A percentile compares a stretch with the other conserved stretches of the same genome.
These are phyloP conservation scores for Botrytis tulipae DNA, from an alignment of 2,329 filamentous ascomycete genomes.

Conservation along the genomic window DNA sequence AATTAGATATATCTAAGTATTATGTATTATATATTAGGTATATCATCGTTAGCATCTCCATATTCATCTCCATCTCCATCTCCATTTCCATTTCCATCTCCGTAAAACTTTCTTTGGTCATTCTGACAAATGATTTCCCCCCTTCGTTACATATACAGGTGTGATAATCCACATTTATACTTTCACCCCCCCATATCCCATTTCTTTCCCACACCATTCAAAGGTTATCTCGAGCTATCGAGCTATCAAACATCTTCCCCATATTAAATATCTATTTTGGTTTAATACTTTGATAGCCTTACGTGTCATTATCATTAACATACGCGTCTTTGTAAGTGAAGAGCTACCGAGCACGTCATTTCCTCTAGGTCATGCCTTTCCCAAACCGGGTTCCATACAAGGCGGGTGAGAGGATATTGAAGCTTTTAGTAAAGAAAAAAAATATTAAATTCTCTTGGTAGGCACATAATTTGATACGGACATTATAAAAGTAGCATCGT, in stretches of 20 bases:
- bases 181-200: neutral
- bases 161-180: neutral
- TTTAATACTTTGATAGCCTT: slow-evolving; percentile 2
- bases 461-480: neutral
- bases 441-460: slow-evolving; percentile 13
- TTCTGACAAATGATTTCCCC: neutral
- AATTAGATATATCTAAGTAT: neutral
- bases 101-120: neutral
- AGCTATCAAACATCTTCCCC: neutral
- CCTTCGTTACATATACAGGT: neutral
- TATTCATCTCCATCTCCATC: neutral
- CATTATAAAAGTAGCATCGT: neutral
- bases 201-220: neutral
- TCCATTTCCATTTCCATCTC: neutral
- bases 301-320: slow-evolving; percentile 11
- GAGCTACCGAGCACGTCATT: slow-evolving; percentile 19
- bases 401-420: neutral
- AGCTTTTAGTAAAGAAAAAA: slow-evolving; percentile 5
- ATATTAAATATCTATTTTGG: slow-evolving; percentile 8
- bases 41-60: neutral
- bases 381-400: slow-evolving; percentile 15
- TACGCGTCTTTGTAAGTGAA: slow-evolving; percentile 13
- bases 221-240: neutral
- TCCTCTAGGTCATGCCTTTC: slow-evolving; percentile 8
- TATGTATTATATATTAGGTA: neutral